These are phyloP conservation scores for Spathaspora passalidarum DNA, from an alignment of 805 yeast species.

Conservation along the genomic window DNA sequence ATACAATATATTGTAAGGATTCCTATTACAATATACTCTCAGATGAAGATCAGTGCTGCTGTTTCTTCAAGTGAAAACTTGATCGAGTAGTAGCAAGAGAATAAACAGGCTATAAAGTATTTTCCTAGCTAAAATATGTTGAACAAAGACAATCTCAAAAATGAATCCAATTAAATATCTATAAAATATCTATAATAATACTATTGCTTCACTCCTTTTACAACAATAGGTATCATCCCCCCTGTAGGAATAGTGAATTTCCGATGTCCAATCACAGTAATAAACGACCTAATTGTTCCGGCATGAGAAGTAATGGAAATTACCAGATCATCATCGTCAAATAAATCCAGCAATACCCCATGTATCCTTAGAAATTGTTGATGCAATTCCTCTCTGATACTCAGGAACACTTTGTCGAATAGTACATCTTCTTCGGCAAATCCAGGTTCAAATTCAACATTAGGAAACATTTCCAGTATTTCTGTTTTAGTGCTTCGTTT, in stretches of 20 bases:
- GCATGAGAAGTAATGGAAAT: conserved; percentile 58
- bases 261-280: conserved; percentile 52
- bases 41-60: no score
- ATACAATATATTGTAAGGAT: no score
- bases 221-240: conserved; percentile 55
- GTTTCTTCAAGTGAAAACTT: no score
- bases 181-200: background rate
- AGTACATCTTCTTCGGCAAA: conserved; percentile 46
- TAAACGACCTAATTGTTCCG: conserved; percentile 52
- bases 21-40: no score
- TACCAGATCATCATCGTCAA: conserved; percentile 23
- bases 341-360: conserved; percentile 35
- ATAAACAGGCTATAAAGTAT: no score
- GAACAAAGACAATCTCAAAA: no score
- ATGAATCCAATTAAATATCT: no score
- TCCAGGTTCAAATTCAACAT: conserved; percentile 39
- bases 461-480: conserved; percentile 31
- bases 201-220: conserved; percentile 29
- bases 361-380: conserved; percentile 50
- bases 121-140: no score
- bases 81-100: no score
- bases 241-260: conserved; percentile 55
- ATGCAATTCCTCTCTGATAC: conserved; percentile 33
- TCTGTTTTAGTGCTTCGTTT: conserved; percentile 40
- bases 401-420: conserved; percentile 33